Conservation (phyloP, 176 grass and related monocot genomes). For the Alopecurus myosuroides region DNA sequence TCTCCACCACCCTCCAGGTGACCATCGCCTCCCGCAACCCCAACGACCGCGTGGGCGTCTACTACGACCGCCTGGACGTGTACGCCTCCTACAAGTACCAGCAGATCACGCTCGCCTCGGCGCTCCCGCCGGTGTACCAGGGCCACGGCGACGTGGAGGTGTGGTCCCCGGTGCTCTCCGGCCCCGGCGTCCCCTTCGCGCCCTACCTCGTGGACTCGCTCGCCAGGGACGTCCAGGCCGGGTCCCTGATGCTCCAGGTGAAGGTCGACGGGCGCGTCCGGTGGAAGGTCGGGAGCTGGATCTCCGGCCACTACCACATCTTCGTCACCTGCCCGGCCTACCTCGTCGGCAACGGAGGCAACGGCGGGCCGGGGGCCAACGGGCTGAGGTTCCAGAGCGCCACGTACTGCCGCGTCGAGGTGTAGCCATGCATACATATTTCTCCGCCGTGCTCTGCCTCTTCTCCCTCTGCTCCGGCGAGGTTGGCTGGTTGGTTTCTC, state of each 20-base stretch:
- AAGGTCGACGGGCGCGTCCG: conserved; percentile 72
- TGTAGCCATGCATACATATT: background rate
- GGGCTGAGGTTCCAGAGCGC: conserved; percentile 53
- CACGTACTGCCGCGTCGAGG: conserved; percentile 61
- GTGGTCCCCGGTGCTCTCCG: conserved; percentile 65
- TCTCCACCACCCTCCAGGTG: conserved; percentile 53
- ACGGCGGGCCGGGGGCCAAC: background rate
- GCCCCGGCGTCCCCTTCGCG: conserved; percentile 49
- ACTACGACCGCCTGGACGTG: conserved; percentile 78
- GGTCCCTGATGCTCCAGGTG: conserved; percentile 43
- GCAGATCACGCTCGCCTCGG: conserved; percentile 46
- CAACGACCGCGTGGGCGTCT: conserved; percentile 66
- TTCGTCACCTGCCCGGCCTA: conserved; percentile 64
- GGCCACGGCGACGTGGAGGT: conserved; percentile 80
- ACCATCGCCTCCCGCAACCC: conserved; percentile 83
- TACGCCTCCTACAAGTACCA: conserved; percentile 79
- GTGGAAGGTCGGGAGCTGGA: conserved; percentile 72
- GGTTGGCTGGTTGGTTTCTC: conserved; percentile 22
- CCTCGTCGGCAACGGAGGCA: conserved; percentile 13
- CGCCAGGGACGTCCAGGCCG: conserved; percentile 23
- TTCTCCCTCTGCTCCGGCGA: background rate
- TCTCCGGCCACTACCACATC: conserved; percentile 64
- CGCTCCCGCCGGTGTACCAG: conserved; percentile 51
- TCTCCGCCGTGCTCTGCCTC: background rate
- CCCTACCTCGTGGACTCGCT: conserved; percentile 48